Evolutionary conservation across 768 basidiomycete species (phyloP).

Genomic region (Lactarius quietus): DNA sequence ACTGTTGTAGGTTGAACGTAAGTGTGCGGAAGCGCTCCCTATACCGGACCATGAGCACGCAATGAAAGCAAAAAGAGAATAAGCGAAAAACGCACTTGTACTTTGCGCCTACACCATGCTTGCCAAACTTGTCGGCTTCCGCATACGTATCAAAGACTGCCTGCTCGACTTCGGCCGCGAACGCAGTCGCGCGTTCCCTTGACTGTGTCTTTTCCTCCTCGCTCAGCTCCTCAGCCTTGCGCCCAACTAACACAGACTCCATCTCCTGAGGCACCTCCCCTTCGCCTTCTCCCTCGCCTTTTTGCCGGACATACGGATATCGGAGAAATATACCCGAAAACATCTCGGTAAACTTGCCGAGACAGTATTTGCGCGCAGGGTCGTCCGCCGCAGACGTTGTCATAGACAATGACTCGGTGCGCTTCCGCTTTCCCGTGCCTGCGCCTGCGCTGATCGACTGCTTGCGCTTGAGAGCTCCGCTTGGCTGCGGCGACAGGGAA

Average conservation of each 20-base stretch:
- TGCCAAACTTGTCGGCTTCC: conserved; percentile 71
- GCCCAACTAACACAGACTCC: not conserved
- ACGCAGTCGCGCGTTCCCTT: conserved; percentile 52
- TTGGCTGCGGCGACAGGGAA: conserved; percentile 8
- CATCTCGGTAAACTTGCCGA: conserved; percentile 69
- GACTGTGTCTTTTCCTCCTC: conserved; percentile 60
- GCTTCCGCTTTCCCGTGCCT: conserved; percentile 45
- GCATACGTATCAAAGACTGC: conserved; percentile 72
- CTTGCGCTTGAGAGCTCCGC: conserved; percentile 49
- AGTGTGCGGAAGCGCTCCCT: conserved; percentile 92
- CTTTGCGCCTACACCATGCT: conserved; percentile 60
- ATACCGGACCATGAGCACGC: not conserved
- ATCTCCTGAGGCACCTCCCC: not conserved
- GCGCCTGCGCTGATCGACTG: conserved; percentile 32
- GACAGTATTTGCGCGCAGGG: conserved; percentile 74
- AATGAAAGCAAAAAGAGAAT: not conserved
- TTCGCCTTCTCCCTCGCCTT: conserved; percentile 28
- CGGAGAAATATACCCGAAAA: conserved; percentile 66
- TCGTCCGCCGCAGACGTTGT: conserved; percentile 48
- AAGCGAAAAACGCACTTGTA: conserved; percentile 63
- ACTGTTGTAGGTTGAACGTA: conserved; percentile 81
- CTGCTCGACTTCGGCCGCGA: conserved; percentile 69
- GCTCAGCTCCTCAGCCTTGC: conserved; percentile 37
- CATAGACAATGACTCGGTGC: conserved; percentile 33
- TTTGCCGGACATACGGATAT: conserved; percentile 53